Evolutionary conservation across 129 eudicot species (phyloP), one percentile per base, ranked within the genome.

Genomic region (Flaveria robusta): DNA sequence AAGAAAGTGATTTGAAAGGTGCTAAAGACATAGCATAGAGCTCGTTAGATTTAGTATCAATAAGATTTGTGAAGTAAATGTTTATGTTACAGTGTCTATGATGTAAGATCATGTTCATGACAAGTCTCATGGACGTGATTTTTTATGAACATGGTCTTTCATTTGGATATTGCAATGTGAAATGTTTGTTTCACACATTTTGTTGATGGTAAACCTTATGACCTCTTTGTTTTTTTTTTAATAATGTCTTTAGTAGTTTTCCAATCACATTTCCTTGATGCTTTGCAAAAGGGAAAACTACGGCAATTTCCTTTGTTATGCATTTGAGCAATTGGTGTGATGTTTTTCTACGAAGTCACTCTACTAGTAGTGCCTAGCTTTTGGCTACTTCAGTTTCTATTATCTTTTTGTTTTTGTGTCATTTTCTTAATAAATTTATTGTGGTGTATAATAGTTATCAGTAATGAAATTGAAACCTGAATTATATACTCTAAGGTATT

Each of bases 121-220:
- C 26, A 20, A 55, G 10, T 54, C 60, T 54, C 3, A 54, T 54
- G 29, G 9, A 55, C 4, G 15, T 7, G 63, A 55, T 55, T 55
- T 55, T 55, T 29, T 19, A 20, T 0, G 63, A 55, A 55, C 29
- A 55, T 55, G 63, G 29, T 9, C 29, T 55, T 55, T 55, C 29
- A 20, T 55, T 55, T 55, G 15, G 15, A 20, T 15, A 9, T 6
- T 55, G 29, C 27, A 55, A 20, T 19, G 12, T 55, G 29, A 55
- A 55, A 29, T 55, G 37, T 20, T 19, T 55, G 29, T 55, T 55
- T 55, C 29, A 20, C 63, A 55, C 26, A 7, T 54, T 54, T 54
- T 54, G 12, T 54, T 54, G 60, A n/a, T 54, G 18, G 23, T 18
- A 54, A 54, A 55, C 63, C 63, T 55, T 55, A 55, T 55, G 63